A percentile compares a stretch with the other conserved stretches of the same genome.
These are phyloP conservation scores for Saccharomycopsis sp. DNA, from an alignment of 805 yeast species.

Conservation along the genomic window DNA sequence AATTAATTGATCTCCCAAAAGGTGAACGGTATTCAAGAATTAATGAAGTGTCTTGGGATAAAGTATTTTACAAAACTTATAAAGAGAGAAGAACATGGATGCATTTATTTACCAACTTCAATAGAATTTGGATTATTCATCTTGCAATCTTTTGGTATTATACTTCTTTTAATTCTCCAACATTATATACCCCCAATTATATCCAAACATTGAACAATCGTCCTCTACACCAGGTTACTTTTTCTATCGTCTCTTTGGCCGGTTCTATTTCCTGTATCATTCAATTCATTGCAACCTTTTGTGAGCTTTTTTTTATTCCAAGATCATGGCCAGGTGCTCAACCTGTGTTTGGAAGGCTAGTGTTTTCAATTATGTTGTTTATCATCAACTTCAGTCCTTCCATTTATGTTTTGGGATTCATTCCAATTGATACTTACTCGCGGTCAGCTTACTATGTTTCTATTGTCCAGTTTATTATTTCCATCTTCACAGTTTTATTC, in stretches of 20 bases:
- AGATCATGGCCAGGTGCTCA: constrained; percentile 99
- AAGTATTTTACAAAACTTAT: constrained; percentile 90
- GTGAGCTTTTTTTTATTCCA: constrained; percentile 94
- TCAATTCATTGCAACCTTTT: constrained; percentile 77
- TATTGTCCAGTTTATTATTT: constrained; percentile 80
- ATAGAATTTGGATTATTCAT: constrained; percentile 97
- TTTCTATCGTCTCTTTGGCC: constrained; percentile 90
- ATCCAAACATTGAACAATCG: constrained; percentile 70
- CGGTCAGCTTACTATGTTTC: constrained; percentile 68
- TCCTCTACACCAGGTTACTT: constrained; percentile 78
- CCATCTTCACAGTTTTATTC: constrained; percentile 68
- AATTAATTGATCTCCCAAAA: constrained; percentile 73
- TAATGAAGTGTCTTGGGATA: constrained; percentile 86
- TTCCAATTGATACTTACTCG: constrained; percentile 54
- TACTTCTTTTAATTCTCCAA: constrained; percentile 83
- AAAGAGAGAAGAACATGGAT: constrained; percentile 96
- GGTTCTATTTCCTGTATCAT: constrained; percentile 77
- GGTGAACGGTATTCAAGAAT: constrained; percentile 80
- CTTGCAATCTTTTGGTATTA: constrained; percentile 89
- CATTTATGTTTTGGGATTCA: constrained; percentile 73
- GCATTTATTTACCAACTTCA: constrained; percentile 88
- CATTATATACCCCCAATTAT: constrained; percentile 80
- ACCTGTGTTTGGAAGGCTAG: constrained; percentile 81
- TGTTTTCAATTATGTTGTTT: constrained; percentile 57
- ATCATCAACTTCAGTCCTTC: constrained; percentile 79